Percentiles rank a stretch among this genome's conserved stretches.
Evolutionary conservation across 352 stramenopile genomes (phyloP).

Genomic region (Pythium diclinum): DNA sequence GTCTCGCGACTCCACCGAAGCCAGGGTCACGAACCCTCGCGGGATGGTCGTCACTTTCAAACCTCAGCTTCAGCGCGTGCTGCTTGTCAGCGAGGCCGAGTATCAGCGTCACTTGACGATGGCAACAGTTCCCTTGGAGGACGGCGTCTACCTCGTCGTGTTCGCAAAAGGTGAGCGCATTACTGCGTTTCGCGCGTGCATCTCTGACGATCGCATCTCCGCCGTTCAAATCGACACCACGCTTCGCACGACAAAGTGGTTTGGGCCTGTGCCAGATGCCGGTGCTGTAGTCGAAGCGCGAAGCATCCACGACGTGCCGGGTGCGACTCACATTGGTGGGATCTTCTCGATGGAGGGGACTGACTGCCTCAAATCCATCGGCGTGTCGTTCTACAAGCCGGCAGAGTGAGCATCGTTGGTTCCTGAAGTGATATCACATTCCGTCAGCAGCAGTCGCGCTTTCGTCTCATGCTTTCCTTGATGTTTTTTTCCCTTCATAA

Average conservation of each 20-base stretch:
- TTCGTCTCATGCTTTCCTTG: too few relatives aligned
- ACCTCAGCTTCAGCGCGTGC: background rate
- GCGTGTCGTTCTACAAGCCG: constrained; percentile 2
- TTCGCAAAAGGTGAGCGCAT: background rate
- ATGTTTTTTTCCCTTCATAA: too few relatives aligned
- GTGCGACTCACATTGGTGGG: constrained; percentile 11
- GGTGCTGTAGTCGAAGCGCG: background rate
- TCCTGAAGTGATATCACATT: too few relatives aligned
- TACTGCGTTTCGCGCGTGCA: background rate
- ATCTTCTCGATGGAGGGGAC: background rate
- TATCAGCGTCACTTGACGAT: background rate
- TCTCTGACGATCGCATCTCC: background rate
- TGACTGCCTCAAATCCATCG: background rate
- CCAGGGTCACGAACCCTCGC: background rate
- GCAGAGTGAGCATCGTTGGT: too few relatives aligned
- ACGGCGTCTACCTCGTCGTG: background rate
- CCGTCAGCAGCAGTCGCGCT: too few relatives aligned
- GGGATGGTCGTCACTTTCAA: background rate
- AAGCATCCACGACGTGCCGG: background rate
- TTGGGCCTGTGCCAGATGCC: background rate
- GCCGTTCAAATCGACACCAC: constrained; percentile 2
- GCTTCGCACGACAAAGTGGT: constrained; percentile 11
- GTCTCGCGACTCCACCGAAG: background rate
- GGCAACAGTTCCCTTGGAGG: background rate
- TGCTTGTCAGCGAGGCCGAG: background rate